Base-by-base conservation (phyloP, 2,329 filamentous ascomycete genomes). In the Polytolypa hystricis region DNA sequence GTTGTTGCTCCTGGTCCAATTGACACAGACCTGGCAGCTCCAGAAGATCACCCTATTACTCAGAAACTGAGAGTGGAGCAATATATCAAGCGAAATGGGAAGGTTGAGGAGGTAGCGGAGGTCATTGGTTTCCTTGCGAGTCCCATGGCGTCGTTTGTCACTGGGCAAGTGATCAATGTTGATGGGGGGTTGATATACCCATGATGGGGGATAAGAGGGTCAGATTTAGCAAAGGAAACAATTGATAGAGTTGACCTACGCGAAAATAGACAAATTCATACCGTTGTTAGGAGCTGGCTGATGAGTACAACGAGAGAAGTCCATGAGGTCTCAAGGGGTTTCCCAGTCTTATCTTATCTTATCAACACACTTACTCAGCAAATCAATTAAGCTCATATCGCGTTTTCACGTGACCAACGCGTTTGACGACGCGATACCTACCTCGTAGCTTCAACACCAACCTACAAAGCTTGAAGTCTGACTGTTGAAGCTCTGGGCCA, bases 351-450 rank as follows among this genome's bases (percentile, higher is more conserved):
- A n/a, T n/a, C n/a, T n/a, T n/a, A n/a, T n/a, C n/a, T n/a, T n/a
- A n/a, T n/a, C n/a, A n/a, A n/a, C n/a, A n/a, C n/a, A n/a, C n/a
- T n/a, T n/a, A n/a, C n/a, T n/a, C n/a, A n/a, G n/a, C n/a, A n/a
- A n/a, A 14, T 20, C 4, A 10, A 5, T 3, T 20, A 20, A 32
- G 21, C 20, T 28, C n/a, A 19, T 27, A 27, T 28, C 33, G 33
- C 16, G 33, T 35, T 9, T 8, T 4, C 33, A 35, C 33, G 33
- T 35, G 33, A 35, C 29, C 15, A 12, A 35, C 33, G 33, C 33
- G 33, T 35, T 26, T 14, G 9, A 14, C 20, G 21, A 23, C 32
- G 32, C 11, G n/a, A n/a, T 4, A 12, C 5, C 11, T 6, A 18
- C 33, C 19, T 18, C 33, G n/a, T n/a, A 35, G 15, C n/a, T 31